Evolutionary conservation across 257 asterid genomes (phyloP), one percentile per base, ranked within the genome.

Genomic region (Solanum sejunctum): DNA sequence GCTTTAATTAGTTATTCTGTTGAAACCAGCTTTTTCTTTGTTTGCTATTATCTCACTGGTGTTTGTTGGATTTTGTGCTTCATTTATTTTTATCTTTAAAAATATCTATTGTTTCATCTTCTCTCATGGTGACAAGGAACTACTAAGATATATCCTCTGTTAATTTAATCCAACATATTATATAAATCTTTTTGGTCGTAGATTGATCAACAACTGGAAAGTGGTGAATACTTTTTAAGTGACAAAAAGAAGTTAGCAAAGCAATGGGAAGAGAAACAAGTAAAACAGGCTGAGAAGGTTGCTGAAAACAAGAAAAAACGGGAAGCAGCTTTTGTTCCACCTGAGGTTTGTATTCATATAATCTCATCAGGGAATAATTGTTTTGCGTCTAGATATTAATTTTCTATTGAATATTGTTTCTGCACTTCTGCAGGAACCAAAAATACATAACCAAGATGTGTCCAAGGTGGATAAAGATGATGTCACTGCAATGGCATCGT

Each of bases 211-310:
- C 95, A 91, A 90, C 86, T 96, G 90, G 99, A 91, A 91, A 93
- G 92, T 83, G 99, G 99, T 56, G 98, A 96, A 83, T 96, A 91
- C 90, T 96, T 96, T 94, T 85, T 93, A 57, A 92, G 93, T 85
- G 95, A 92, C 60, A 87, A 87, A 86, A 96, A 91, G 90, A 96
- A 93, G 88, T 92, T 87, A 86, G 96, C 94, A 0, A 95, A 92
- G 94, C 91, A 93, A 88, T 95, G 98, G 98, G 90, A 87, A 86
- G 99, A 95, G 79, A 96, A 92, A 91, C 98, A 92, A 91, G 95
- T 93, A 84, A 93, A 96, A 88, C 99, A 96, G 90, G 95, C 93
- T 9, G 93, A 89, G 51, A 96, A 91, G 91, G 87, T 88, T 32
- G 93, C 94, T 73, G 94, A 92, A 91, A 94, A 90, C 87, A 95